phyloP scores from a whole-genome alignment of 257 asterid genomes.

The Solanum arcanum region DNA sequence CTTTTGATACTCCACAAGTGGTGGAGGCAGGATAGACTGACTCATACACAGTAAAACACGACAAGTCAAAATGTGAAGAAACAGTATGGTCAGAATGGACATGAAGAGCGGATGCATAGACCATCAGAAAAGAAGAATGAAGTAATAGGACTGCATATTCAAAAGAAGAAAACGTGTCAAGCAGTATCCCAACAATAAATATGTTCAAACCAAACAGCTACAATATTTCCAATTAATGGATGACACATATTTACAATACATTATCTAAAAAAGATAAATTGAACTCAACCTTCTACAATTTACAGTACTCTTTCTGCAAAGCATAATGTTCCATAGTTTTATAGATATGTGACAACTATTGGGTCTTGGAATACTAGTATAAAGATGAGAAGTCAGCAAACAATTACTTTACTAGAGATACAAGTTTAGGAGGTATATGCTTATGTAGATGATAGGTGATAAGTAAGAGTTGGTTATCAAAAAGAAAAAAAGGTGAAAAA shows the following conservation, averaged over 20 bases:
- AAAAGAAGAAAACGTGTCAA: not conserved
- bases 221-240: not conserved
- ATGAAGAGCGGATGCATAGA: not conserved
- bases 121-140: not conserved
- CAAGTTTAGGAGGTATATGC: not conserved
- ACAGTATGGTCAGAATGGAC: not conserved
- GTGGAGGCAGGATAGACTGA: constrained; percentile 71
- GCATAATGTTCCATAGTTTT: not conserved
- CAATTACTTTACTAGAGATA: not conserved
- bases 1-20: constrained; percentile 78
- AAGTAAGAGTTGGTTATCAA: not conserved
- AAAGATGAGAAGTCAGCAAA: not conserved
- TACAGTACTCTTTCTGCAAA: not conserved
- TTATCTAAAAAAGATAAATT: not conserved
- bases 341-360: not conserved
- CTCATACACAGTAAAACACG: constrained; percentile 4
- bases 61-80: not conserved
- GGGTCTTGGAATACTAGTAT: not conserved
- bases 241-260: not conserved
- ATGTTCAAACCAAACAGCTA: not conserved
- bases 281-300: not conserved
- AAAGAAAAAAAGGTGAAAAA: not conserved
- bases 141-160: not conserved
- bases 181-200: not conserved
- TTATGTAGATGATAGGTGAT: not conserved